phyloP scores from a whole-genome alignment of 176 grass and related monocot species.

The Bothriochloa decipiens region DNA sequence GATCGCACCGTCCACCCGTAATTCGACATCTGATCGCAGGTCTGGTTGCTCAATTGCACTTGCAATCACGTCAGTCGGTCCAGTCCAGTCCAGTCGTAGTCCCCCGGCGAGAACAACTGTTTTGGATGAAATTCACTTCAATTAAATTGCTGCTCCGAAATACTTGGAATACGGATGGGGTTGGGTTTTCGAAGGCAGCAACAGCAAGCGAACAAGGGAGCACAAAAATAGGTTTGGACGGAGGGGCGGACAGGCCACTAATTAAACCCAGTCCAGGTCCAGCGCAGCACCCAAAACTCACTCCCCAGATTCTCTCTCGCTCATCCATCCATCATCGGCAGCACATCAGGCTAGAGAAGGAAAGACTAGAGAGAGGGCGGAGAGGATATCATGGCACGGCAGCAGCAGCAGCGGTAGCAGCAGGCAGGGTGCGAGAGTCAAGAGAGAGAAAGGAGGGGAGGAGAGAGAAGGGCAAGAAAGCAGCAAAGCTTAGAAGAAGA shows the following conservation, averaged over 20 bases:
- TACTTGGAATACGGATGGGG: not conserved
- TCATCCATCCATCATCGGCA: slow-evolving; percentile 29
- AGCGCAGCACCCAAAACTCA: slow-evolving; percentile 39
- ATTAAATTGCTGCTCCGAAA: not conserved
- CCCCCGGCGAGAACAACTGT: not conserved
- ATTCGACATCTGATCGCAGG: too few species aligned
- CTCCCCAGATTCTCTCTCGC: slow-evolving; percentile 41
- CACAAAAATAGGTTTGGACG: slow-evolving; percentile 62
- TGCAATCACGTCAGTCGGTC: too few species aligned
- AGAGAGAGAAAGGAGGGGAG: not conserved
- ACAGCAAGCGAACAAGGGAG: slow-evolving; percentile 56
- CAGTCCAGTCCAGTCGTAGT: not conserved
- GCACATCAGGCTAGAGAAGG: slow-evolving; percentile 8
- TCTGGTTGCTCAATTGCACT: too few species aligned
- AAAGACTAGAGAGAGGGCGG: not conserved
- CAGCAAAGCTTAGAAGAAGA: slow-evolving; percentile 62
- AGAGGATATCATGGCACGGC: slow-evolving; percentile 50
- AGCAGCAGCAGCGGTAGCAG: slow-evolving; percentile 22
- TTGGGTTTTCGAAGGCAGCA: not conserved
- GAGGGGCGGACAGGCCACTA: slow-evolving; percentile 8
- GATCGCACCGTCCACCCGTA: too few species aligned
- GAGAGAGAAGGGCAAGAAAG: slow-evolving; percentile 12
- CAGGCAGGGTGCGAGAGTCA: not conserved
- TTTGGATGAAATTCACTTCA: not conserved
- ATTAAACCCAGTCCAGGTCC: slow-evolving; percentile 26